Base-by-base conservation (phyloP, 2,329 filamentous ascomycete species). In the Botrytis aclada region DNA sequence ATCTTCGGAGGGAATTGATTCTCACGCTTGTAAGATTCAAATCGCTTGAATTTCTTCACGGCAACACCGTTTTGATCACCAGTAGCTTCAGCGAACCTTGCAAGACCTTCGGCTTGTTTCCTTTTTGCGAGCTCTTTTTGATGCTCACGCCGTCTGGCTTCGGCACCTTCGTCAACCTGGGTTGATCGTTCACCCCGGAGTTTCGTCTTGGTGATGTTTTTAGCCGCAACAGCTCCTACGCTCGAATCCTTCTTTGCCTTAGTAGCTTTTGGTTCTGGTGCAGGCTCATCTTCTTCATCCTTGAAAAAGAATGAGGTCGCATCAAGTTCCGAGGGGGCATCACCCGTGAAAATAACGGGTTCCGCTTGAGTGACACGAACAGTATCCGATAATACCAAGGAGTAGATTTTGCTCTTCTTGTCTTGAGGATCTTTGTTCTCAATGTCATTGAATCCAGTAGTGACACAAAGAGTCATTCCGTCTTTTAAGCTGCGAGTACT, bases 231-330 rank as follows among this genome's bases (percentile, higher is more conserved):
- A 41, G 95, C 94, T 73, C 93, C 94, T 14, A 96, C 92, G 61
- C 92, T 89, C 0, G 90, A 86, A 78, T 96, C 92, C 82, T 91
- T 94, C 87, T 96, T 97, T 78, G 95, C 90, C 83, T 97, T 97
- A 77, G 96, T 97, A n/a, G 93, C 92, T 16, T 92, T 88, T 45
- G 93, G 92, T 81, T 94, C 90, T 75, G 93, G 89, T 25, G 62
- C 71, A 54, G 63, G 63, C 16, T 69, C 63, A 77, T 97, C 93
- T 80, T 97, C 94, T 74, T 97, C 94, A 77, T 98, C 95, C 81
- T 97, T 97, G 86, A 99, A 99, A 84, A 98, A 98, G 86, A 99
- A 99, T 0, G 95, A 97, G 56, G 95, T 95, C 6, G 94, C 94
- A 79, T 98, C 96, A 74, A 97, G 89, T 80, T 97, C 95, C 41